phyloP scores from a whole-genome alignment of 768 basidiomycete genomes.

The Coprinopsis sp. region DNA sequence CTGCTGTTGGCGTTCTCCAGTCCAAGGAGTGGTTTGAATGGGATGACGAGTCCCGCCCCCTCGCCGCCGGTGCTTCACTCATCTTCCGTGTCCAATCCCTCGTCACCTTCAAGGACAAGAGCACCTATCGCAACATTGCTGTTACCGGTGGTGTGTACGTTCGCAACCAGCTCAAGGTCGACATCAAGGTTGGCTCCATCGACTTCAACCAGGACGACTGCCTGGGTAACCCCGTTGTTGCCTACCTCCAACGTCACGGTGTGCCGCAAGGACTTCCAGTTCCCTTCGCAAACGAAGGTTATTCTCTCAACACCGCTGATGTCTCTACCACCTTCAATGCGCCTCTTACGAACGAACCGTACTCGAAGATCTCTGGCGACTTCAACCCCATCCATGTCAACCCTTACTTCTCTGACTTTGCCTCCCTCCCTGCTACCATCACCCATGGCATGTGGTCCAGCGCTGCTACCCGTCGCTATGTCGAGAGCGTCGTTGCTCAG shows the following conservation, averaged over 20 bases:
- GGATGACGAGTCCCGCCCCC: conserved; percentile 77
- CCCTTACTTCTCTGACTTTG: conserved; percentile 95
- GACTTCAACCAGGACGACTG: conserved; percentile 84
- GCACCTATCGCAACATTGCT: conserved; percentile 72
- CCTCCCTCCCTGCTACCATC: conserved; percentile 90
- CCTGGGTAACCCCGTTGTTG: conserved; percentile 88
- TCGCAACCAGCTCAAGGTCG: conserved; percentile 80
- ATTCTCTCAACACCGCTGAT: conserved; percentile 66
- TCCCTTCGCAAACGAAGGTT: conserved; percentile 82
- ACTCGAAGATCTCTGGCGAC: conserved; percentile 93
- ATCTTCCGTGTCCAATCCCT: conserved; percentile 88
- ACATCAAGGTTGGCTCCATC: conserved; percentile 85
- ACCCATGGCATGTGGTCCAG: conserved; percentile 98
- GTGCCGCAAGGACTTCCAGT: conserved; percentile 68
- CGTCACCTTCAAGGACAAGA: conserved; percentile 88
- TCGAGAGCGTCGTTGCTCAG: conserved; percentile 92
- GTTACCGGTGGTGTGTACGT: conserved; percentile 86
- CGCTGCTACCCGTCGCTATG: conserved; percentile 87
- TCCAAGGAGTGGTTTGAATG: conserved; percentile 99
- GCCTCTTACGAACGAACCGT: conserved; percentile 91
- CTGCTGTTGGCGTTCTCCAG: conserved; percentile 83
- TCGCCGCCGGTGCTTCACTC: conserved; percentile 75
- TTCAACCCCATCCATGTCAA: conserved; percentile 99
- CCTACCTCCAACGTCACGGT: conserved; percentile 92
- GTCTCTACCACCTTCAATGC: conserved; percentile 67